A percentile compares a stretch with the other conserved stretches of the same genome.
Conservation (phyloP, 805 yeast species). For the Starmerella bombicola region DNA sequence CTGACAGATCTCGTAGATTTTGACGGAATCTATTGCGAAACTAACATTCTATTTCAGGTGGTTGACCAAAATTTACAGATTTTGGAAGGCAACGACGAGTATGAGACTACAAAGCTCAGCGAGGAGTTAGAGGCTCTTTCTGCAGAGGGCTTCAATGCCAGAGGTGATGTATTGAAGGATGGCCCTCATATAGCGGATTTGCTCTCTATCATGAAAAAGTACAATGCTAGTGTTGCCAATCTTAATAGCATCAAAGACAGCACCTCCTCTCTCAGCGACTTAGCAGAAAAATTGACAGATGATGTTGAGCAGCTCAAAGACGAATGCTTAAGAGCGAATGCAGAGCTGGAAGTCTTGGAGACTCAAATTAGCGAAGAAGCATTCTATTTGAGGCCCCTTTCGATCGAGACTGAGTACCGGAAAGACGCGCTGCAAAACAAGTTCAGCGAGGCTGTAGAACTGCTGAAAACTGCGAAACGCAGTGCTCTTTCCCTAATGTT, state of each 20-base stretch:
- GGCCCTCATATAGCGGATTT: background rate
- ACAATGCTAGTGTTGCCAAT: too few species aligned
- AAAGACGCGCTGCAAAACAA: constrained; percentile 1
- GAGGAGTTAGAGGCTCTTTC: background rate
- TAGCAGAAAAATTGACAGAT: background rate
- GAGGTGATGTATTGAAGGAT: too few species aligned
- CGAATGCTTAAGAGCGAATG: background rate
- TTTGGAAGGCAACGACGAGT: constrained; percentile 1
- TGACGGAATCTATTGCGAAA: constrained; percentile 17
- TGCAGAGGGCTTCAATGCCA: background rate
- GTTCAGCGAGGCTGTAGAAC: background rate
- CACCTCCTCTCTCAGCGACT: background rate
- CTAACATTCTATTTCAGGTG: constrained; percentile 17
- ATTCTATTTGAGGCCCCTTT: constrained; percentile 10
- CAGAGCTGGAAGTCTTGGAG: background rate
- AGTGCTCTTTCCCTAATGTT: constrained; percentile 1
- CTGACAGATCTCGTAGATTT: constrained; percentile 3
- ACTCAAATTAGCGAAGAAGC: constrained; percentile 2
- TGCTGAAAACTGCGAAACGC: background rate
- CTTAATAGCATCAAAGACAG: background rate
- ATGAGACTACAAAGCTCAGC: background rate
- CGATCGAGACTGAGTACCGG: background rate
- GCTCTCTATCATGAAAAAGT: background rate
- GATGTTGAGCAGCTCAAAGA: background rate
- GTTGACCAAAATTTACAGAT: constrained; percentile 18